Evolutionary conservation across 164 flowering plant genomes (phyloP).

Genomic region (Stephania cephalantha): DNA sequence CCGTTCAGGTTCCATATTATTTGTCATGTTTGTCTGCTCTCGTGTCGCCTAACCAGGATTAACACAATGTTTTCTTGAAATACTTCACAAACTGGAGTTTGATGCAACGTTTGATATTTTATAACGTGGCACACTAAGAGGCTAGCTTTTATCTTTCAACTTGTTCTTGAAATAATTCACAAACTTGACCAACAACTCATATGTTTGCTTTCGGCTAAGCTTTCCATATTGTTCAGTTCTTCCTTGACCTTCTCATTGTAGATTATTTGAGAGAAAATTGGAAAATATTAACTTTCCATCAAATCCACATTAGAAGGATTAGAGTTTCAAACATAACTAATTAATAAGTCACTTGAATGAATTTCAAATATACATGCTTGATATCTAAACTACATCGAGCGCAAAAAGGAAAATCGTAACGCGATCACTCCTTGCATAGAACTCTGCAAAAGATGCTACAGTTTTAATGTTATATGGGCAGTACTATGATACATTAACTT

Average conservation of each 20-base stretch:
- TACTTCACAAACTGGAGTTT: slow-evolving; percentile 12
- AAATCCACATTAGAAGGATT: background rate
- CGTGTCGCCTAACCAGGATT: slow-evolving; percentile 16
- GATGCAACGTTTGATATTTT: slow-evolving; percentile 23
- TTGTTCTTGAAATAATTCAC: slow-evolving; percentile 30
- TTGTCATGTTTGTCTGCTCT: slow-evolving; percentile 7
- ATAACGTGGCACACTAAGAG: slow-evolving; percentile 17
- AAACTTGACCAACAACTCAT: slow-evolving; percentile 25
- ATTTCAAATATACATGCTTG: too few relatives aligned
- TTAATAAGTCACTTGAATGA: too few relatives aligned
- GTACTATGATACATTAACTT: too few relatives aligned
- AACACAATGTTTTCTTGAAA: slow-evolving; percentile 7
- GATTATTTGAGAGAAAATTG: background rate
- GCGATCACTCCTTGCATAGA: too few relatives aligned
- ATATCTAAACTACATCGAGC: too few relatives aligned
- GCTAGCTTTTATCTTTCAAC: slow-evolving; percentile 36
- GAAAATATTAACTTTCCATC: background rate
- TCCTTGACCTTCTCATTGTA: slow-evolving; percentile 16
- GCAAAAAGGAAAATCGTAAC: too few relatives aligned
- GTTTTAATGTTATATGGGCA: too few relatives aligned
- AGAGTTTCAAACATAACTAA: too few relatives aligned
- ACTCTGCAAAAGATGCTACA: too few relatives aligned
- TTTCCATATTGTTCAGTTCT: slow-evolving; percentile 17
- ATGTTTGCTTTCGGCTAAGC: slow-evolving; percentile 25
- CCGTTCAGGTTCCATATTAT: slow-evolving; percentile 4